Conservation (phyloP, 495 filamentous ascomycete species). For the Trichoderma reesei region DNA sequence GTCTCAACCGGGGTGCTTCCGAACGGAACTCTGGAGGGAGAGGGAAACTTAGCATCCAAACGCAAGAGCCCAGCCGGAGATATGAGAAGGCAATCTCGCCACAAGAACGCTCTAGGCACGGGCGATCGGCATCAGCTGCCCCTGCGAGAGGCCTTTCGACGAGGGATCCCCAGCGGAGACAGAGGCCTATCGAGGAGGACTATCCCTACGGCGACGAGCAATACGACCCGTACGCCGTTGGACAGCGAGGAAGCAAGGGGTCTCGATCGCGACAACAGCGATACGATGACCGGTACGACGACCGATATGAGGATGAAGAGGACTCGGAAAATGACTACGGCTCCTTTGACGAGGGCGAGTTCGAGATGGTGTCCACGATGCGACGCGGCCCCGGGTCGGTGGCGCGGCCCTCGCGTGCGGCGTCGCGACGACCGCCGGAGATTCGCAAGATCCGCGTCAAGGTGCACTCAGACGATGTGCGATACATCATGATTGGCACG, state of each 20-base stretch:
- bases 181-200: slow-evolving; percentile 40
- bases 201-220: slow-evolving; percentile 57
- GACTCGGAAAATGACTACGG: slow-evolving; percentile 61
- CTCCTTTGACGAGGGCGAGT: slow-evolving; percentile 63
- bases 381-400: slow-evolving; percentile 31
- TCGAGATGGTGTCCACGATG: slow-evolving; percentile 63
- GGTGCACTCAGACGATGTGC: slow-evolving; percentile 84
- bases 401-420: slow-evolving; percentile 29
- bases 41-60: slow-evolving; percentile 46
- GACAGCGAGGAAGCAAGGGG: slow-evolving; percentile 26
- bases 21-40: slow-evolving; percentile 39
- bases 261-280: slow-evolving; percentile 33
- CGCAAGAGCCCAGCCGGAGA: slow-evolving; percentile 32
- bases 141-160: slow-evolving; percentile 24
- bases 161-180: slow-evolving; percentile 22
- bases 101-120: slow-evolving; percentile 30
- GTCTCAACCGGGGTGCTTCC: slow-evolving; percentile 40
- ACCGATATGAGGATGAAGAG: slow-evolving; percentile 39
- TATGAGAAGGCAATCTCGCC: slow-evolving; percentile 40
- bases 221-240: slow-evolving; percentile 56
- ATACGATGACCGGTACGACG: slow-evolving; percentile 44
- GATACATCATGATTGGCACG: slow-evolving; percentile 79
- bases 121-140: slow-evolving; percentile 27
- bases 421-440: slow-evolving; percentile 35
- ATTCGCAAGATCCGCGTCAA: slow-evolving; percentile 70